Conservation (phyloP, 2,329 filamentous ascomycete species). For the Penicillium griseofulvum region DNA sequence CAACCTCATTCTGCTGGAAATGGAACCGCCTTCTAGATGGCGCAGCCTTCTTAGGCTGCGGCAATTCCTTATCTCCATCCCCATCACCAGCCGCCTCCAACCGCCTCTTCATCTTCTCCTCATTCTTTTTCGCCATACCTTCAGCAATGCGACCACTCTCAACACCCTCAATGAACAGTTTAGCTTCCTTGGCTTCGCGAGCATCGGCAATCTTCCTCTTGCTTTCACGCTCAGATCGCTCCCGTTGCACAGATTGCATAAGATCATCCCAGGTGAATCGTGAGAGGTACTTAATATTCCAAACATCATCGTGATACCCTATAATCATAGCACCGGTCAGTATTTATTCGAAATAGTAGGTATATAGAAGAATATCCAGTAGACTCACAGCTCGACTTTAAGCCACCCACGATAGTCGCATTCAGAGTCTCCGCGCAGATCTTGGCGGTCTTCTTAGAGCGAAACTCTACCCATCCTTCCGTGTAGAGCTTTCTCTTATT, state of each 20-base stretch:
- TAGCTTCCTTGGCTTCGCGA: constrained; percentile 43
- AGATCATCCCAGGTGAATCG: constrained; percentile 46
- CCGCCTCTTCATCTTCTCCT: constrained; percentile 37
- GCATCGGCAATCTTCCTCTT: constrained; percentile 43
- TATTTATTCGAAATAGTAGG: not conserved
- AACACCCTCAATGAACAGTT: constrained; percentile 44
- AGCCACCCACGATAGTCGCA: constrained; percentile 43
- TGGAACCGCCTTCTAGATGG: constrained; percentile 24
- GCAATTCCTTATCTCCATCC: constrained; percentile 13
- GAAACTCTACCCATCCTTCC: constrained; percentile 50
- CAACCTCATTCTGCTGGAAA: constrained; percentile 47
- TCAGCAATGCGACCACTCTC: constrained; percentile 42
- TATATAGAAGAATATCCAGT: not conserved
- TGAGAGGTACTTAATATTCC: constrained; percentile 47
- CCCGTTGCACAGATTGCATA: constrained; percentile 46
- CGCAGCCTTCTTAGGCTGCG: constrained; percentile 11
- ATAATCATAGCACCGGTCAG: not conserved
- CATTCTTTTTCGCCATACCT: constrained; percentile 46
- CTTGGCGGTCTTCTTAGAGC: constrained; percentile 43
- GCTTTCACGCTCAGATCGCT: constrained; percentile 44
- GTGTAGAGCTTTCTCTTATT: constrained; percentile 46
- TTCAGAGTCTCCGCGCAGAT: constrained; percentile 48
- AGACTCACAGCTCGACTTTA: constrained; percentile 40
- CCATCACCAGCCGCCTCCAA: constrained; percentile 20
- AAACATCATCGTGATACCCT: constrained; percentile 46